phyloP scores from a whole-genome alignment of 768 basidiomycete species.

The Tulasnella sp. region DNA sequence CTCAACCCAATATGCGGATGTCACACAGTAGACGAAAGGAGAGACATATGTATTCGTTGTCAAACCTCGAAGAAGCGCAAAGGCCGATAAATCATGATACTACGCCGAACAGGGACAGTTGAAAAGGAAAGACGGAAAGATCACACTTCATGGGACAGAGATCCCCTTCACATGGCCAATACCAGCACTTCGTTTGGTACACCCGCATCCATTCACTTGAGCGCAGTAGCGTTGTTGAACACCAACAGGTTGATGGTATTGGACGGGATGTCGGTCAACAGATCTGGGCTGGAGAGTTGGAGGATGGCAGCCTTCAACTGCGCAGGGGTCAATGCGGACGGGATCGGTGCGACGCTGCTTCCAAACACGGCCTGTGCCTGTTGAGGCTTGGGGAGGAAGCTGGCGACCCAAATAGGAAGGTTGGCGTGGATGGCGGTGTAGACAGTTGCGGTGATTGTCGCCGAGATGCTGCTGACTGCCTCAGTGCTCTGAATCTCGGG shows the following conservation, averaged over 20 bases:
- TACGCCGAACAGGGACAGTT: too few relatives aligned
- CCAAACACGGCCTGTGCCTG: neutral
- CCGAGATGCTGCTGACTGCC: slow-evolving; percentile 13
- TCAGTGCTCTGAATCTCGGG: slow-evolving; percentile 27
- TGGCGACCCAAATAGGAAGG: slow-evolving; percentile 47
- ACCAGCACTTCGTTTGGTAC: too few relatives aligned
- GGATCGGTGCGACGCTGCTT: slow-evolving; percentile 16
- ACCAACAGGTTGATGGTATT: slow-evolving; percentile 61
- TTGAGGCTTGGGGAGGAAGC: slow-evolving; percentile 37
- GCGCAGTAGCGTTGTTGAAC: slow-evolving; percentile 63
- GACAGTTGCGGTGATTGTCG: slow-evolving; percentile 33
- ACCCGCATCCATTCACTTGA: neutral
- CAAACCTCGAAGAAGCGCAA: too few relatives aligned
- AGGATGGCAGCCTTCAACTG: slow-evolving; percentile 71
- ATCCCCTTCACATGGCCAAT: too few relatives aligned
- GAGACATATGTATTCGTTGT: too few relatives aligned
- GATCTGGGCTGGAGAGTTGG: slow-evolving; percentile 41
- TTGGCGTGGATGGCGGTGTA: slow-evolving; percentile 45
- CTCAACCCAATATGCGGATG: too few relatives aligned
- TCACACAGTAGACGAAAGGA: too few relatives aligned
- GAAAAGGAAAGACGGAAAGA: too few relatives aligned
- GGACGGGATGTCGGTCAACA: slow-evolving; percentile 41
- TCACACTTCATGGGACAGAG: too few relatives aligned
- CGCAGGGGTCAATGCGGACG: slow-evolving; percentile 46
- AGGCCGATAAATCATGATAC: too few relatives aligned